Evolutionary conservation across 2,329 filamentous ascomycete species (phyloP).

Genomic region (Penicillium sp.): DNA sequence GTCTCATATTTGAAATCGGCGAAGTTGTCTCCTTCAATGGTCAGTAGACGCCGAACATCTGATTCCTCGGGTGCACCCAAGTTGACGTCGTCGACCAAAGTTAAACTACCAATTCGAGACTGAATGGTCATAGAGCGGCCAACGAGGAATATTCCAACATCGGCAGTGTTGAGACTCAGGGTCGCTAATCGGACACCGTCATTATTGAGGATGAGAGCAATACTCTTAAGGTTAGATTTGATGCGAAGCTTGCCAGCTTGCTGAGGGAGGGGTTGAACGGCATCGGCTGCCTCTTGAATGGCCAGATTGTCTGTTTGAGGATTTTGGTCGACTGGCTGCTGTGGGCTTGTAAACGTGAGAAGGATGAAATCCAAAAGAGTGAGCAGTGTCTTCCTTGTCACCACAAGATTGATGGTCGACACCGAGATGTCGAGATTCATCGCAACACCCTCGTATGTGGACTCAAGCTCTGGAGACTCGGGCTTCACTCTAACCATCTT

Average conservation of each 20-base stretch:
- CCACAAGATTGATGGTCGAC: constrained; percentile 93
- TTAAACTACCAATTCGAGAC: constrained; percentile 82
- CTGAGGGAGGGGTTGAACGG: constrained; percentile 30
- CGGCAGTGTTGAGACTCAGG: constrained; percentile 85
- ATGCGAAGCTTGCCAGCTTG: constrained; percentile 78
- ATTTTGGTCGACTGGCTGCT: constrained; percentile 46
- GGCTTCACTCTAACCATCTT: constrained; percentile 89
- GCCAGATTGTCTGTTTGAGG: constrained; percentile 30
- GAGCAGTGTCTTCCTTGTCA: constrained; percentile 88
- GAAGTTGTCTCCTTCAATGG: constrained; percentile 92
- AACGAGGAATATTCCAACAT: constrained; percentile 84
- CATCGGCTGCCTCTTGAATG: constrained; percentile 26
- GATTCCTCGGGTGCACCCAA: constrained; percentile 81
- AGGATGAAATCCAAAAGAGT: constrained; percentile 93
- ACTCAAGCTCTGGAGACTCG: constrained; percentile 88
- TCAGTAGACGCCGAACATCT: constrained; percentile 79
- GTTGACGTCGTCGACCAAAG: constrained; percentile 90
- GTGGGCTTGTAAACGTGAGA: constrained; percentile 76
- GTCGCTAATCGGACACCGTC: constrained; percentile 94
- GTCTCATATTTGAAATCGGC: constrained; percentile 98
- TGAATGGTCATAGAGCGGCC: constrained; percentile 85
- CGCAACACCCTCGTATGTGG: constrained; percentile 87
- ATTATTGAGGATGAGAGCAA: constrained; percentile 92
- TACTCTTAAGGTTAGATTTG: constrained; percentile 89
- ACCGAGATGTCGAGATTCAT: constrained; percentile 89